These are phyloP conservation scores for Coemansia sp. DNA, from an alignment of 192 early-diverging fungal species.

Conservation along the genomic window DNA sequence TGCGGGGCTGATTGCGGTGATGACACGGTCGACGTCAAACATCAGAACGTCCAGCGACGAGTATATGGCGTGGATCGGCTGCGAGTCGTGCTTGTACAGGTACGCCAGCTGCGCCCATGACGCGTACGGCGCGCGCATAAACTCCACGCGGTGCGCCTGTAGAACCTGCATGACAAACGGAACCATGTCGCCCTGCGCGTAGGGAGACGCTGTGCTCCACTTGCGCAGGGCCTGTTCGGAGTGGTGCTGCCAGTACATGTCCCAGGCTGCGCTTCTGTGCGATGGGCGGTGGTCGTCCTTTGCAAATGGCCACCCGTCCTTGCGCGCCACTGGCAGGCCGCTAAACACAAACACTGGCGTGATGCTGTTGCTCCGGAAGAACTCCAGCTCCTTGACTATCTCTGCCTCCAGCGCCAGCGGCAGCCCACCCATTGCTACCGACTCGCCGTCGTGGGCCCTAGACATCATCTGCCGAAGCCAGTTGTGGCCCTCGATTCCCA, in stretches of 20 bases:
- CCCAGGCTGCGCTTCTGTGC: constrained; percentile 68
- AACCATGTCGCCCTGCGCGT: constrained; percentile 63
- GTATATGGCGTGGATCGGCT: constrained; percentile 69
- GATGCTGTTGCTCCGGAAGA: constrained; percentile 59
- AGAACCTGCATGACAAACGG: constrained; percentile 70
- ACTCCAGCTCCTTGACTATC: constrained; percentile 65
- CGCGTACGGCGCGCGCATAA: constrained; percentile 77
- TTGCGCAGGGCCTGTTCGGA: constrained; percentile 58
- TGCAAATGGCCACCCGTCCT: constrained; percentile 63
- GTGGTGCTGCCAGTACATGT: constrained; percentile 62
- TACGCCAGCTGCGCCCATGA: constrained; percentile 79
- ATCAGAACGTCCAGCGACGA: constrained; percentile 72
- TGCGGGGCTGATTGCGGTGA: constrained; percentile 62
- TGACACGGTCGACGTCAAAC: constrained; percentile 73
- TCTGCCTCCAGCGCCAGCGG: constrained; percentile 59
- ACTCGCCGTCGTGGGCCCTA: constrained; percentile 58
- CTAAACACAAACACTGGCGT: constrained; percentile 77
- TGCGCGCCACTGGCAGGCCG: constrained; percentile 68
- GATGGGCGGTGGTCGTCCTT: constrained; percentile 63
- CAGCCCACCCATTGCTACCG: constrained; percentile 66
- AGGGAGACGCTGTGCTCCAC: constrained; percentile 57
- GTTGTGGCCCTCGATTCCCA: constrained; percentile 78
- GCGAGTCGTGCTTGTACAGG: constrained; percentile 65
- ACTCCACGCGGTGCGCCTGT: constrained; percentile 64
- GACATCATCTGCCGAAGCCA: constrained; percentile 71